phyloP scores from a whole-genome alignment of 371 early-diverging fungal species.

The Mortierella sp. region DNA sequence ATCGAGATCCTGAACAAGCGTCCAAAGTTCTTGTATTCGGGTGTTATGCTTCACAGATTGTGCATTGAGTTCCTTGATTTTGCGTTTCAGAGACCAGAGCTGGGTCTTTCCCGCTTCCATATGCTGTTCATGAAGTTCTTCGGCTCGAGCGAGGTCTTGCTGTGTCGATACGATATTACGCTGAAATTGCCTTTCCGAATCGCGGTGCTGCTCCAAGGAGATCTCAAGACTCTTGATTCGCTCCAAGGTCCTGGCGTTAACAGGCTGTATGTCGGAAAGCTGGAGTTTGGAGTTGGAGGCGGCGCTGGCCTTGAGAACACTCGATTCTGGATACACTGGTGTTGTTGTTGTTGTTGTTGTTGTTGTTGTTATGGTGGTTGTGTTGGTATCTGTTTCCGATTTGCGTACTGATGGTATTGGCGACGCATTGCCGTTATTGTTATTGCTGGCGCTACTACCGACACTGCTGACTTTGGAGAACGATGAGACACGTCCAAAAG shows the following conservation, averaged over 20 bases:
- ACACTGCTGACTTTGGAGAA: too few species aligned
- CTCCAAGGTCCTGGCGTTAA: slow-evolving; percentile 17
- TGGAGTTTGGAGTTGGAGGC: slow-evolving; percentile 17
- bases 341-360: slow-evolving; percentile 27
- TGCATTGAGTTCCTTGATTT: not conserved
- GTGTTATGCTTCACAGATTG: slow-evolving; percentile 8
- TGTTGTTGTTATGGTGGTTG: slow-evolving; percentile 1
- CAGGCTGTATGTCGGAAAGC: slow-evolving; percentile 31
- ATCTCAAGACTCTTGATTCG: slow-evolving; percentile 40
- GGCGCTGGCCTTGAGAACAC: slow-evolving; percentile 5
- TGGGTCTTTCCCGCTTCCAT: slow-evolving; percentile 3
- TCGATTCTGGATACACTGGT: slow-evolving; percentile 25
- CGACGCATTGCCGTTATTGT: not conserved
- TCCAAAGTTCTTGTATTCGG: slow-evolving; percentile 12
- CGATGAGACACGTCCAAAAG: slow-evolving; percentile 8
- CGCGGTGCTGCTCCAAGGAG: slow-evolving; percentile 31
- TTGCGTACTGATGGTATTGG: not conserved
- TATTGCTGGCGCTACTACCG: not conserved
- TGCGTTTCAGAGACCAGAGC: not conserved
- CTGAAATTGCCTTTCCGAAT: slow-evolving; percentile 6
- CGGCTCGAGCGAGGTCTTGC: slow-evolving; percentile 2
- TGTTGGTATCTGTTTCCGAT: too few species aligned
- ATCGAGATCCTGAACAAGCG: not conserved
- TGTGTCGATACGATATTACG: not conserved
- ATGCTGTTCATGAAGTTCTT: slow-evolving; percentile 11